Percentiles rank a stretch among this genome's conserved stretches.
Evolutionary conservation across 108 stramenopile genomes (phyloP).

Genomic region (Conticribra weissflogii): DNA sequence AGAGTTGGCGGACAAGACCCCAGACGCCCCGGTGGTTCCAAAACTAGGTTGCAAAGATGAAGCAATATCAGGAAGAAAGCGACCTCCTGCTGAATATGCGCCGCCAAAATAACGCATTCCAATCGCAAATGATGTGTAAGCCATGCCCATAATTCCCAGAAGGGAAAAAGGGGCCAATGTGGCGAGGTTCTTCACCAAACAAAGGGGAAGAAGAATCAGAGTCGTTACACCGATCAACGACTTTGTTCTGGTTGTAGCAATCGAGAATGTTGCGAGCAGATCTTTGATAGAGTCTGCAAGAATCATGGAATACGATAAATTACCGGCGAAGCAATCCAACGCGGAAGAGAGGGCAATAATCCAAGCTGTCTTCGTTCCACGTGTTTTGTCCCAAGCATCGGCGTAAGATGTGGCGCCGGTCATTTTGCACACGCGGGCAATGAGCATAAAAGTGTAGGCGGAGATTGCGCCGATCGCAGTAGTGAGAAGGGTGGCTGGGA

Average conservation of each 20-base stretch:
- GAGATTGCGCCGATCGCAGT: slow-evolving; percentile 80
- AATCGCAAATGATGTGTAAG: slow-evolving; percentile 87
- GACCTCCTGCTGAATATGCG: slow-evolving; percentile 70
- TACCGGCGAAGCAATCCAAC: slow-evolving; percentile 88
- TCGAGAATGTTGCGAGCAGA: slow-evolving; percentile 75
- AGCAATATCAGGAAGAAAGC: slow-evolving; percentile 67
- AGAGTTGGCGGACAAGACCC: slow-evolving; percentile 76
- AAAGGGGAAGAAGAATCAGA: slow-evolving; percentile 90
- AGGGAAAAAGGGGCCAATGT: slow-evolving; percentile 89
- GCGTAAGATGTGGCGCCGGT: slow-evolving; percentile 86
- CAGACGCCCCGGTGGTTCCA: slow-evolving; percentile 69
- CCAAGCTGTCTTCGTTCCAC: slow-evolving; percentile 70
- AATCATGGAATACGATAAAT: slow-evolving; percentile 94
- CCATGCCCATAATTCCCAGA: slow-evolving; percentile 89
- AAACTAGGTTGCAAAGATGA: slow-evolving; percentile 68
- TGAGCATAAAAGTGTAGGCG: slow-evolving; percentile 91
- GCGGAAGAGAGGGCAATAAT: slow-evolving; percentile 87
- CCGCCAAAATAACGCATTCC: slow-evolving; percentile 78
- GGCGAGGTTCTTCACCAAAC: slow-evolving; percentile 87
- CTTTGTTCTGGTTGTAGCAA: slow-evolving; percentile 63
- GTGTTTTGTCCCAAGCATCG: slow-evolving; percentile 92
- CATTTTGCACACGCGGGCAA: slow-evolving; percentile 84
- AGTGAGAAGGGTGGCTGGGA: slow-evolving; percentile 87
- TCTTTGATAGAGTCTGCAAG: slow-evolving; percentile 90
- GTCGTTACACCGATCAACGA: slow-evolving; percentile 72